Base-by-base conservation (phyloP, 169 alveolate species). In the Plasmodium adleri region DNA sequence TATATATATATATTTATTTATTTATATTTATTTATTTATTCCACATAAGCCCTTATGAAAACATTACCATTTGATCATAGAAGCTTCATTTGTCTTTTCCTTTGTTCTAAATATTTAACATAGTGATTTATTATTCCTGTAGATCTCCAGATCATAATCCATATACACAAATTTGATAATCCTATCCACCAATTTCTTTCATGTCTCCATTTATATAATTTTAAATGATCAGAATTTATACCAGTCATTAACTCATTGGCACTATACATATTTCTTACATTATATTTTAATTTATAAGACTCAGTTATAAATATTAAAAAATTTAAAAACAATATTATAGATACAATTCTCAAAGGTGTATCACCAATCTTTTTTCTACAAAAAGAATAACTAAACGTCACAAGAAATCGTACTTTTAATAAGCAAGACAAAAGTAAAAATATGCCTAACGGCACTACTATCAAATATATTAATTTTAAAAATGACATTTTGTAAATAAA, bases 151-250 rank as follows among this genome's bases (percentile, higher is more conserved):
- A 86, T 60, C 70, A 86, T 86, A 59, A 60, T 28, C 92, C 92
- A 86, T 70, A 86, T 86, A 64, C 92, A 86, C 20, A 86, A 86
- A 86, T 86, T 86, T 24, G 88, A 86, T 12, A 86, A 62, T 2
- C 88, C 86, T 22, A 86, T 71, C 92, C 92, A 86, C 92, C 92
- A 86, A 64, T 86, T 86, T 26, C 92, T 60, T 52, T 86, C 92
- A 59, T 86, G 92, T 39, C 92, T 86, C 92, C 92, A 86, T 60
- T 72, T 86, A 68, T 86, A 86, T 8, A 86, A 39, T 86, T 86
- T 86, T 20, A 71, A 71, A 74, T 86, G 50, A 28, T 86, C 92
- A 10, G 72, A 39, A 15, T 87, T 60, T 32, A 71, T n/a, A 13
- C 88, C 74, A 1, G 85, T 43, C 7, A 86, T 60, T 52, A 52